A percentile compares a stretch with the other conserved stretches of the same genome.
Evolutionary conservation across 441 rosid species (phyloP).

Genomic region (Geranium incanum): DNA sequence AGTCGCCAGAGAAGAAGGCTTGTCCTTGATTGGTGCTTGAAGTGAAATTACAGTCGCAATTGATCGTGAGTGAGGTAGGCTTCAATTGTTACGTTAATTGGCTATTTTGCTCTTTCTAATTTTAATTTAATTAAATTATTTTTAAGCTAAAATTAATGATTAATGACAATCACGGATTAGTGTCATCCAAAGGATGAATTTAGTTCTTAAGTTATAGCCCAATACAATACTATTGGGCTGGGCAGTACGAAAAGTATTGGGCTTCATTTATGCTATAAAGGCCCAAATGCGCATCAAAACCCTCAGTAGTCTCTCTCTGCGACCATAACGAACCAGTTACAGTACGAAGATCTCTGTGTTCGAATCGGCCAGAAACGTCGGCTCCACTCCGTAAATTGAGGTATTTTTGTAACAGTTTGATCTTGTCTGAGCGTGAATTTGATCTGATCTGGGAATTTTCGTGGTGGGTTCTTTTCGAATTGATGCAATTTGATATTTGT

Average conservation of each 20-base stretch:
- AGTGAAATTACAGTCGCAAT: too few relatives aligned
- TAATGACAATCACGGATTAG: too few relatives aligned
- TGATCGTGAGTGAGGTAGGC: too few relatives aligned
- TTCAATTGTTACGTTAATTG: too few relatives aligned
- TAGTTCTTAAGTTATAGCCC: too few relatives aligned
- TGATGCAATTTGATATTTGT: background rate
- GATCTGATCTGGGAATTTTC: background rate
- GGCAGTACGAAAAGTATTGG: background rate
- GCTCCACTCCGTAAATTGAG: background rate
- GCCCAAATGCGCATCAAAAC: background rate
- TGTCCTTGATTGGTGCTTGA: too few relatives aligned
- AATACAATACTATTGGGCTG: background rate
- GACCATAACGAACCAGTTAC: background rate
- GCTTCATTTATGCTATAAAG: background rate
- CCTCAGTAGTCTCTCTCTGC: background rate
- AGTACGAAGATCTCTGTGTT: background rate
- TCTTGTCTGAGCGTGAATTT: background rate
- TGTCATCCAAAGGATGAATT: too few relatives aligned
- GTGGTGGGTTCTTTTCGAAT: background rate
- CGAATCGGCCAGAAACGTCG: background rate
- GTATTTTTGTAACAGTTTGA: background rate
- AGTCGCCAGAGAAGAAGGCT: too few relatives aligned
- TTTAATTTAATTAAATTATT: too few relatives aligned
- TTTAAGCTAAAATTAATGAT: too few relatives aligned
- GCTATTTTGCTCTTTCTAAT: too few relatives aligned